Evolutionary conservation across 352 stramenopile genomes (phyloP), one percentile per base, ranked within the genome.

Genomic region (Phytophthora agathidicida): DNA sequence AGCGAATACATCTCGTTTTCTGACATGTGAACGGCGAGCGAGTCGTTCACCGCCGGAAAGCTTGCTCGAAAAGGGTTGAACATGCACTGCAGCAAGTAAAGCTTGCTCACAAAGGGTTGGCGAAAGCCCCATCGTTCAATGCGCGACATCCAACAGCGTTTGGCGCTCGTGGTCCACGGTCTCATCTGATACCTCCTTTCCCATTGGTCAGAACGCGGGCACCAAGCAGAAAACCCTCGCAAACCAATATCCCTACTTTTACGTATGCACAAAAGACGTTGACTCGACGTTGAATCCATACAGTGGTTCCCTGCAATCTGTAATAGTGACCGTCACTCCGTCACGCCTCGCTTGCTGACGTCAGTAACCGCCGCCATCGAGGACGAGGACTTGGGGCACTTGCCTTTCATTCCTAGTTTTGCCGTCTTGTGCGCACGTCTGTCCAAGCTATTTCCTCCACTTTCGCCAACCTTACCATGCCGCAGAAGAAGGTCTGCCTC

Each of bases 401-500:
- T 53, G 51, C 19, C 23, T 38, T 19, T 68, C 65, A 73, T 67
- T 73, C 50, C 43, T 39, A 6, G 32, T 50, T 67, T 71, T 59
- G 62, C 62, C 17, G 17, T 45, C 38, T 48, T 54, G n/a, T 14
- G 28, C 35, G 7, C 46, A 71, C 30, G 20, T 2, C n/a, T n/a
- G n/a, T 43, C 32, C 7, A 20, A 7, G 5, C 37, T 14, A 35
- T n/a, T n/a, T n/a, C 30, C 20, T 23, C 6, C 37, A 31, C 37
- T 22, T 19, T 37, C 28, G 31, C 19, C 16, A 17, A 32, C 39
- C 14, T 24, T 3, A 61, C 43, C 16, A 85, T 84, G 69, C 59
- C 73, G 3, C 75, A 81, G 50, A 92, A 81, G 50, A 92, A 92
- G 57, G 80, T 92, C 23, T 88, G 77, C 60, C 80, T 93, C 62